Evolutionary conservation across 2,329 filamentous ascomycete genomes (phyloP).

Genomic region (Monosporascus cannonballus): DNA sequence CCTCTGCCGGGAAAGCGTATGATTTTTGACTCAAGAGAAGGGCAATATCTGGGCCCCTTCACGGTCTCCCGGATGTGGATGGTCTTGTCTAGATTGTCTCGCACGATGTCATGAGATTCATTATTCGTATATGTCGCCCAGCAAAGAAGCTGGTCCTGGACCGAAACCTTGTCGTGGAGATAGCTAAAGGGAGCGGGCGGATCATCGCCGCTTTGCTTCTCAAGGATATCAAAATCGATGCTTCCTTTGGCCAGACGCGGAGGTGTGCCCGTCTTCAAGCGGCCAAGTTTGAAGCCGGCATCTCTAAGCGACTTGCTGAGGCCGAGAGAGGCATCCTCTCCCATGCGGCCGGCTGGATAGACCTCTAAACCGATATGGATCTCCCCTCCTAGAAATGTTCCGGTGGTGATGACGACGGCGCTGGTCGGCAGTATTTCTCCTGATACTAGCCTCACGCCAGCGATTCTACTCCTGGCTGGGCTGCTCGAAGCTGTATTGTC

Average conservation of each 20-base stretch:
- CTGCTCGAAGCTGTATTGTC: slow-evolving; percentile 42
- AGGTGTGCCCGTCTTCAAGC: slow-evolving; percentile 93
- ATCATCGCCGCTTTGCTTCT: slow-evolving; percentile 73
- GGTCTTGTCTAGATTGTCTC: slow-evolving; percentile 87
- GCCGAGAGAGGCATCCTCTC: slow-evolving; percentile 87
- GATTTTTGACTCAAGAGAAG: slow-evolving; percentile 90
- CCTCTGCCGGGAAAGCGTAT: slow-evolving; percentile 78
- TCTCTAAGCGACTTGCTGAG: slow-evolving; percentile 84
- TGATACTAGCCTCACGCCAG: slow-evolving; percentile 79
- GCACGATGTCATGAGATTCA: slow-evolving; percentile 74
- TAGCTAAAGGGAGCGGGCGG: slow-evolving; percentile 90
- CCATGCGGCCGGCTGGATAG: slow-evolving; percentile 85
- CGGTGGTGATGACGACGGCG: slow-evolving; percentile 89
- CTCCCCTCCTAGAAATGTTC: slow-evolving; percentile 90
- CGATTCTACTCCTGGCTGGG: slow-evolving; percentile 62
- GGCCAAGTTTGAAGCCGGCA: slow-evolving; percentile 82
- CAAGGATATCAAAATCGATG: slow-evolving; percentile 70
- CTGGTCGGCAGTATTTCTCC: slow-evolving; percentile 76
- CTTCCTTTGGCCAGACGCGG: slow-evolving; percentile 76
- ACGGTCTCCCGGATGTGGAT: slow-evolving; percentile 95
- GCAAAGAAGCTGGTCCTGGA: slow-evolving; percentile 78
- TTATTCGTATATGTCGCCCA: slow-evolving; percentile 84
- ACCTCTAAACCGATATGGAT: slow-evolving; percentile 88
- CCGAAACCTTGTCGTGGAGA: slow-evolving; percentile 70
- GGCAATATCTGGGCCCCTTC: slow-evolving; percentile 90